A percentile compares a stretch with the other conserved stretches of the same genome.
Conservation (phyloP, 495 filamentous ascomycete species). For the Wilcoxina mikolae region DNA sequence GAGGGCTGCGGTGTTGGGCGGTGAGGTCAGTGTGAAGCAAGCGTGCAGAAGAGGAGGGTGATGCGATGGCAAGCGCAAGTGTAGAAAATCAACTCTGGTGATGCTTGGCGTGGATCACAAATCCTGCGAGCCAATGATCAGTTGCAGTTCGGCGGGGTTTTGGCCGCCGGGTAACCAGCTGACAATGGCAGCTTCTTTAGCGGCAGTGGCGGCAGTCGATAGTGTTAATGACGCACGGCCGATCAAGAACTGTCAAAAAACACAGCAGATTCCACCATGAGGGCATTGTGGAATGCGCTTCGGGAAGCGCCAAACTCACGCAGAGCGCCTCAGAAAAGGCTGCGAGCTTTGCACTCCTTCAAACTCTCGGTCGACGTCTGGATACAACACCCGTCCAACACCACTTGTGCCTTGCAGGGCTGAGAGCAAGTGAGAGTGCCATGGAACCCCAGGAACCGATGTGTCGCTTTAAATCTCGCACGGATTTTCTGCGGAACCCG, state of each 20-base stretch:
- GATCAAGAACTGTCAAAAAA: not conserved
- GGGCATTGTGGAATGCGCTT: constrained; percentile 88
- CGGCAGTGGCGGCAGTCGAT: not conserved
- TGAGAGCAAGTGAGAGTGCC: too few relatives aligned
- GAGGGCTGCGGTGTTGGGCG: too few relatives aligned
- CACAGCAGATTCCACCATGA: constrained; percentile 9
- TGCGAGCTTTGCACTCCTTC: too few relatives aligned
- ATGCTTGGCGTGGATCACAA: not conserved
- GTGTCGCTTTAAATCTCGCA: too few relatives aligned
- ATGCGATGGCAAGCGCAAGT: not conserved
- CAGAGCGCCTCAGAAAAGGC: constrained; percentile 84
- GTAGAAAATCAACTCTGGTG: constrained; percentile 3
- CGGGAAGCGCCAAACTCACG: constrained; percentile 94
- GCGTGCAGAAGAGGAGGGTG: not conserved
- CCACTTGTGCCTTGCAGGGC: too few relatives aligned
- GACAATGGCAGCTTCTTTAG: not conserved
- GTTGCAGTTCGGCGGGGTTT: too few relatives aligned
- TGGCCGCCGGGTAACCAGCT: not conserved
- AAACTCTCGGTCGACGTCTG: too few relatives aligned
- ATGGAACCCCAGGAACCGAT: too few relatives aligned
- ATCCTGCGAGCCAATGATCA: too few relatives aligned
- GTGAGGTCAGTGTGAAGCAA: not conserved
- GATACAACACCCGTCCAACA: too few relatives aligned
- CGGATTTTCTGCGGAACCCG: too few relatives aligned
- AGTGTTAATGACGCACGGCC: not conserved